These are phyloP conservation scores for Cladosporium sp. DNA, from an alignment of 2,329 filamentous ascomycete species.

Conservation along the genomic window DNA sequence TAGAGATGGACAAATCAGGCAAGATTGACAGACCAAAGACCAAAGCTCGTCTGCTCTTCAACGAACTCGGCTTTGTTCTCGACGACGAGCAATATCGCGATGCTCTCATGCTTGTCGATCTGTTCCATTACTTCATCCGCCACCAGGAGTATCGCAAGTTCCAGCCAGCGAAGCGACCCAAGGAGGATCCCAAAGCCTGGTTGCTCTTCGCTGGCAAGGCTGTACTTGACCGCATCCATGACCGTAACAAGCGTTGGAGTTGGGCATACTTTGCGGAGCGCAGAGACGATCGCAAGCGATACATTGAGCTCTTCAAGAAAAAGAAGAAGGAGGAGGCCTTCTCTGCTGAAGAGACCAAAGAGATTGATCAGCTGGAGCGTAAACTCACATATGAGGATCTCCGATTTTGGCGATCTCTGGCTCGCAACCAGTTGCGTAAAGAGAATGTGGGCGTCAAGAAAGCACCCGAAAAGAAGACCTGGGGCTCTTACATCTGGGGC, in stretches of 20 bases:
- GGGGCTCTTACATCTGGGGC: conserved; percentile 92
- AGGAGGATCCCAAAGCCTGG: conserved; percentile 91
- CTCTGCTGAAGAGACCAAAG: conserved; percentile 67
- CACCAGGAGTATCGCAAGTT: conserved; percentile 96
- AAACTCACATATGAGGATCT: conserved; percentile 94
- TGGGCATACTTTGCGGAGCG: conserved; percentile 95
- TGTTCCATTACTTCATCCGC: conserved; percentile 97
- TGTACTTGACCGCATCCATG: conserved; percentile 90
- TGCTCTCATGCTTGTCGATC: conserved; percentile 93
- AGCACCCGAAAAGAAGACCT: conserved; percentile 72
- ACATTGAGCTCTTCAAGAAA: conserved; percentile 96
- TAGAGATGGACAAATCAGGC: conserved; percentile 92
- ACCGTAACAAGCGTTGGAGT: conserved; percentile 87
- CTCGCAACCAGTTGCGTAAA: conserved; percentile 90
- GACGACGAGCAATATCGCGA: conserved; percentile 98
- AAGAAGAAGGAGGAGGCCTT: conserved; percentile 70
- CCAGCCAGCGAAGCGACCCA: conserved; percentile 81
- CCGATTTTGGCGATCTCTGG: conserved; percentile 93
- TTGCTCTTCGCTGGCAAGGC: conserved; percentile 86
- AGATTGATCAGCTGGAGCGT: conserved; percentile 75
- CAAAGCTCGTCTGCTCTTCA: conserved; percentile 88
- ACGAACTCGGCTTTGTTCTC: conserved; percentile 96
- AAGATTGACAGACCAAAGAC: conserved; percentile 76
- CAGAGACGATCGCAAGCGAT: conserved; percentile 81
- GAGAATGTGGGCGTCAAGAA: conserved; percentile 91